Conservation (phyloP, 169 alveolate genomes). For the Cardiosporidium cionae region DNA sequence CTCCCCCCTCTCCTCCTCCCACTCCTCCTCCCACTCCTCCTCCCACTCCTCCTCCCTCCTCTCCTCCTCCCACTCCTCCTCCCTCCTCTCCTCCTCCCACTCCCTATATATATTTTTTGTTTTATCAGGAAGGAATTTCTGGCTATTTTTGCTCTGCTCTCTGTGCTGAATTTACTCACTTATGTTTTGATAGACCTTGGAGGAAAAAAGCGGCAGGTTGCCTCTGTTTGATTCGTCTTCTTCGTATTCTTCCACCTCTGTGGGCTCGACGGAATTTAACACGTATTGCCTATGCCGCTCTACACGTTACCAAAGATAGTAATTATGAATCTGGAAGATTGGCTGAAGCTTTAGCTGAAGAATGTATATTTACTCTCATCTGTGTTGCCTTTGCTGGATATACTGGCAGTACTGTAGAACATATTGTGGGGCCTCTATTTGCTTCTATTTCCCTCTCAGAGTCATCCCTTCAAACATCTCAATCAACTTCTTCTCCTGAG, state of each 20-base stretch:
- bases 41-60: neutral
- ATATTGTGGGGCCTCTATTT: no score
- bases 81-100: no score
- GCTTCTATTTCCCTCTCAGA: neutral
- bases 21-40: neutral
- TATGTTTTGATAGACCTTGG: conserved; percentile 11
- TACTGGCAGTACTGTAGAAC: no score
- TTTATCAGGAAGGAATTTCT: neutral
- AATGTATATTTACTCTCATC: neutral
- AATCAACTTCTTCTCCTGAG: neutral
- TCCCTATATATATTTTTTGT: no score
- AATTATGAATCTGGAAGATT: neutral
- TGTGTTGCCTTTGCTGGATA: conserved; percentile 12
- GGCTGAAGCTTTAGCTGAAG: neutral
- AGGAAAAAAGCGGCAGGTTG: conserved; percentile 20
- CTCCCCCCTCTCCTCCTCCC: conserved; percentile 2
- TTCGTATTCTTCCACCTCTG: conserved; percentile 19
- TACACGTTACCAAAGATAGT: conserved; percentile 1
- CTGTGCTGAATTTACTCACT: conserved; percentile 6
- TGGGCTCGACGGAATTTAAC: conserved; percentile 15
- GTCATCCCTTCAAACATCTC: neutral
- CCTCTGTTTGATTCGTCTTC: conserved; percentile 13
- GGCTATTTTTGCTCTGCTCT: neutral
- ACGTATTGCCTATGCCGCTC: conserved; percentile 18
- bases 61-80: no score